phyloP scores from a whole-genome alignment of 148 eudicot genomes.

The Persicaria maculosa region DNA sequence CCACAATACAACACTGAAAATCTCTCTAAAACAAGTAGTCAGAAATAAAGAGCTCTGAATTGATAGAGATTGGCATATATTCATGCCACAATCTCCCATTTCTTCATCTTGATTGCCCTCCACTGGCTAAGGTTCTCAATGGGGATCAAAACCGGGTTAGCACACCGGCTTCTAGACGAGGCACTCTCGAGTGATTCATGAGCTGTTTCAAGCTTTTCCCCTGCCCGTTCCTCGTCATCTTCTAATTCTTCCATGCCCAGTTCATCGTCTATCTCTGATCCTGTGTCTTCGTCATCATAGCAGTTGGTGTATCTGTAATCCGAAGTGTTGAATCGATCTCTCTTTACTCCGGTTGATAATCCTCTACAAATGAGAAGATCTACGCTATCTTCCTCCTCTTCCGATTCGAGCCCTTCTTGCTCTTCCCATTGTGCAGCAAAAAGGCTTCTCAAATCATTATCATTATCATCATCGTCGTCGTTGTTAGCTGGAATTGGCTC shows the following conservation, averaged over 20 bases:
- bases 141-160: constrained; percentile 54
- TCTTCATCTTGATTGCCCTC: constrained; percentile 52
- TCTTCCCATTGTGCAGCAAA: constrained; percentile 10
- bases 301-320: constrained; percentile 22
- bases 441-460: constrained; percentile 8
- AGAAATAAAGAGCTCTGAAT: background rate
- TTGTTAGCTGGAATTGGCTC: constrained; percentile 43
- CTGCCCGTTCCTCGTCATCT: constrained; percentile 3
- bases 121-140: constrained; percentile 65
- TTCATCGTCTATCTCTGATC: constrained; percentile 16
- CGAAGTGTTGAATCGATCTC: background rate
- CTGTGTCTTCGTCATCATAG: constrained; percentile 16
- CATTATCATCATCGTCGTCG: constrained; percentile 18
- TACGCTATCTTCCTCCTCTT: background rate
- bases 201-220: background rate
- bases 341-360: background rate
- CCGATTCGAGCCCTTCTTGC: background rate
- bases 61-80: background rate
- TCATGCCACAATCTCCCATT: constrained; percentile 7
- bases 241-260: background rate
- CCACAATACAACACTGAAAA: background rate
- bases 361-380: background rate
- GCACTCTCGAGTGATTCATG: constrained; percentile 7
- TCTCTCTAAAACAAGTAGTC: background rate
- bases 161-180: constrained; percentile 31